Base-by-base conservation (phyloP, 2,329 filamentous ascomycete genomes). In the Macrophomina tecta region DNA sequence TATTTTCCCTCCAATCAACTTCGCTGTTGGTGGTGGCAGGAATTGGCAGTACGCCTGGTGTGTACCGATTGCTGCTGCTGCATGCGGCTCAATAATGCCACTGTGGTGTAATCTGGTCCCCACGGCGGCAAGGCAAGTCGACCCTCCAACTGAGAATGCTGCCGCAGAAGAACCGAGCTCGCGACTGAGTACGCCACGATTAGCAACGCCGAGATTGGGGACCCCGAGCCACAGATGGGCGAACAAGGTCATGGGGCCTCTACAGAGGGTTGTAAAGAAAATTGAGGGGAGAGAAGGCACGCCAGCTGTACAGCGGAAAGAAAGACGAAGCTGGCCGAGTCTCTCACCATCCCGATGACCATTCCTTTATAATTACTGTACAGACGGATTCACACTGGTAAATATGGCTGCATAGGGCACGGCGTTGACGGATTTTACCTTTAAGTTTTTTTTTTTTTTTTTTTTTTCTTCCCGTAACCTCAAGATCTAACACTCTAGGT, bases 1-100 rank as follows among this genome's bases (percentile, higher is more conserved):
- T 1, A 78, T 83, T 38, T 84, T 88, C 66, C 84, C 86, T 0
- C 86, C 86, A 8, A 83, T 88, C 65, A 82, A 85, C 69, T 82
- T 81, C 62, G 81, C 81, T 0, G 81, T 83, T 7, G 73, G 75
- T 5, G 74, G 81, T 8, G 70, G 73, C 0, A 73, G 76, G 3
- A 79, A 80, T 28, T 72, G 80, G 1, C 77, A 79, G 18, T 86
- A 83, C 67, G 84, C 84, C 0, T 85, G 84, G 69, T 82, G 82
- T 64, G 83, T 89, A 14, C 79, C 85, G 4, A 76, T 86, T 12
- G 85, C 85, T 0, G 78, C 82, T 0, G 88, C 84, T 66, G 79
- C 80, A 0, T 81, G 78, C 6, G 86, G 85, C 0, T 75, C 80
- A 5, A 69, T 88, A 5, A 85, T 87, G 70, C 84, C 86, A 0